phyloP scores from a whole-genome alignment of 2,329 filamentous ascomycete species.

The Monilinia fructicola region DNA sequence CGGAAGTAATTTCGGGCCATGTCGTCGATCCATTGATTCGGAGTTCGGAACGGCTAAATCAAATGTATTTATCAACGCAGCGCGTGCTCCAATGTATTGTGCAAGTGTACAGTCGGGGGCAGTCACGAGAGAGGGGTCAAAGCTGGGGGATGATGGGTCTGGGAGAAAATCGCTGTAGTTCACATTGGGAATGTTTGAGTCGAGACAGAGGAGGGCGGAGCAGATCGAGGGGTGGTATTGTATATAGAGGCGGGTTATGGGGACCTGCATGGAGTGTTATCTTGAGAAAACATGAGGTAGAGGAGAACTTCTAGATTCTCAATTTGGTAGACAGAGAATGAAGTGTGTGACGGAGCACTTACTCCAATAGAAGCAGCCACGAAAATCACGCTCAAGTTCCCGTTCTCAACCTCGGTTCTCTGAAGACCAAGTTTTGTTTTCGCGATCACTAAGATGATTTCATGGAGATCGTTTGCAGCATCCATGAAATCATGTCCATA shows the following conservation, averaged over 20 bases:
- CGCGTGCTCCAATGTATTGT: slow-evolving; percentile 38
- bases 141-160: slow-evolving; percentile 35
- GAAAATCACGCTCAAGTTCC: slow-evolving; percentile 34
- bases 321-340: neutral
- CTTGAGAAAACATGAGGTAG: neutral
- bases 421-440: slow-evolving; percentile 25
- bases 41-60: slow-evolving; percentile 37
- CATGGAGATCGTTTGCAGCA: slow-evolving; percentile 38
- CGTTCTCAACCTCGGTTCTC: slow-evolving; percentile 17
- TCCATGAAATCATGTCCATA: slow-evolving; percentile 38
- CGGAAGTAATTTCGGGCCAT: slow-evolving; percentile 35
- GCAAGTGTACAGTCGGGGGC: slow-evolving; percentile 37
- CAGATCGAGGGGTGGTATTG: slow-evolving; percentile 36
- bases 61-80: slow-evolving; percentile 37
- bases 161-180: slow-evolving; percentile 38
- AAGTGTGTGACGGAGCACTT: neutral
- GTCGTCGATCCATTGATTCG: slow-evolving; percentile 38
- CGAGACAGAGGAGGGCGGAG: slow-evolving; percentile 39
- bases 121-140: slow-evolving; percentile 33
- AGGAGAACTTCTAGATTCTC: neutral
- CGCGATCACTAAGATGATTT: slow-evolving; percentile 34
- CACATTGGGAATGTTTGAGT: slow-evolving; percentile 41
- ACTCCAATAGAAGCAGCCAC: slow-evolving; percentile 40
- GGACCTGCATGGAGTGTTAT: slow-evolving; percentile 19
- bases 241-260: slow-evolving; percentile 39